Conservation (phyloP, 805 yeast genomes). For the Saccharomycopsis microspora region DNA sequence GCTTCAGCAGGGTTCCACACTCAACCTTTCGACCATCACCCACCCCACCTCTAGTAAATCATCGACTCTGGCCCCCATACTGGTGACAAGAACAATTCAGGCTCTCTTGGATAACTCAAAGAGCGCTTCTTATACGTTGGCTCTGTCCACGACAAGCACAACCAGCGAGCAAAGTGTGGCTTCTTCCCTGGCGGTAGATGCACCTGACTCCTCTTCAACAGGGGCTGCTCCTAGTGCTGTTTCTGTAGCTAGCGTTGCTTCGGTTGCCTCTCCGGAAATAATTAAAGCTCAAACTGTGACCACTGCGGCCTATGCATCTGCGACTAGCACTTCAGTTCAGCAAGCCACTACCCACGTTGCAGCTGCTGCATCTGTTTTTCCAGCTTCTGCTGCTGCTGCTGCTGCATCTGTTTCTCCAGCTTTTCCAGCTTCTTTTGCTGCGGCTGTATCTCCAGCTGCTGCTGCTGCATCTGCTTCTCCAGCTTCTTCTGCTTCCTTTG, state of each 20-base stretch:
- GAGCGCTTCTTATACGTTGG: background rate
- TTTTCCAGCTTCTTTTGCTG: background rate
- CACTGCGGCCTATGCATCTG: background rate
- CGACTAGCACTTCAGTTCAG: background rate
- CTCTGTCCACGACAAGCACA: background rate
- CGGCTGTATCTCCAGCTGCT: background rate
- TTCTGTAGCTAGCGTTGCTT: background rate
- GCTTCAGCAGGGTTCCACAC: too few relatives aligned
- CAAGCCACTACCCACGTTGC: background rate
- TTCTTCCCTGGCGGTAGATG: background rate
- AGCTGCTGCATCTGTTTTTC: background rate
- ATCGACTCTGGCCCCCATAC: too few relatives aligned
- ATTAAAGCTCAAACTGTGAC: background rate
- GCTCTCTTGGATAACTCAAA: background rate
- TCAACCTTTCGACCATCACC: too few relatives aligned
- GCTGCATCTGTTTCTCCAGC: background rate
- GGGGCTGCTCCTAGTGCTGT: background rate
- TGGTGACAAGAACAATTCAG: too few relatives aligned
- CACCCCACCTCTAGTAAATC: too few relatives aligned
- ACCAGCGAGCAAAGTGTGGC: background rate
- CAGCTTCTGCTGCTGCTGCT: background rate
- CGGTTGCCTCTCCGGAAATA: background rate
- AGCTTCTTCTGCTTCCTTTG: background rate
- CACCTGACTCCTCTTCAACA: background rate
- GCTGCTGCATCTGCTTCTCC: background rate